Evolutionary conservation across 345 rosid genomes (phyloP).

Genomic region (Anastatica hierochuntica): DNA sequence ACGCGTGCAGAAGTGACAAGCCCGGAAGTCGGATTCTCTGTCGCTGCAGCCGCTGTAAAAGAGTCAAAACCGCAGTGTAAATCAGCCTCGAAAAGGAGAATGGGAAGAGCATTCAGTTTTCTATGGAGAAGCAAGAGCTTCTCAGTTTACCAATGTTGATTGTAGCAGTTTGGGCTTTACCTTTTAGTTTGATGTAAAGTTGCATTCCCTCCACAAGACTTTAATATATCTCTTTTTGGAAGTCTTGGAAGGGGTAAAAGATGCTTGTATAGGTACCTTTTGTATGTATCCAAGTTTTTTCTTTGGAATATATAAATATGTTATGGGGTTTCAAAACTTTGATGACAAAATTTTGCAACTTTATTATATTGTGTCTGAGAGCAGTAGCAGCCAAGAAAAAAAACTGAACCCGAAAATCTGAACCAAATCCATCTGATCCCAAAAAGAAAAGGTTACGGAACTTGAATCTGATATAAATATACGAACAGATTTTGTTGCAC

Average conservation of each 20-base stretch:
- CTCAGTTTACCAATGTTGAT: conserved; percentile 50
- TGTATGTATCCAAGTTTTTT: not conserved
- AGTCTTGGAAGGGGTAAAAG: conserved; percentile 11
- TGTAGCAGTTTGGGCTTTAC: conserved; percentile 9
- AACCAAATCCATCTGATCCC: no score
- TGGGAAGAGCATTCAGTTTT: conserved; percentile 68
- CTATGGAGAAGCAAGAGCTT: conserved; percentile 88
- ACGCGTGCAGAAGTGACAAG: conserved; percentile 21
- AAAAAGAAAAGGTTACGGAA: no score
- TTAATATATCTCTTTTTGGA: conserved; percentile 17
- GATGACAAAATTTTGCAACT: no score
- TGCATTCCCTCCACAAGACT: conserved; percentile 12
- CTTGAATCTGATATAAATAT: no score
- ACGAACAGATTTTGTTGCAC: no score
- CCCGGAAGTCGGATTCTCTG: conserved; percentile 22
- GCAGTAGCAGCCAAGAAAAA: no score
- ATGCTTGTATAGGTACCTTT: conserved; percentile 9
- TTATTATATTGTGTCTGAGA: no score
- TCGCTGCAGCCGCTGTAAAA: conserved; percentile 17
- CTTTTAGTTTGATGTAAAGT: conserved; percentile 25
- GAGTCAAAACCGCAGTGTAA: conserved; percentile 63
- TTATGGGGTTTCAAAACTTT: not conserved
- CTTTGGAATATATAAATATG: no score
- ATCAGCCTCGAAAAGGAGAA: conserved; percentile 58
- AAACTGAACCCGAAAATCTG: no score